Evolutionary conservation across 2,329 filamentous ascomycete genomes (phyloP).

Genomic region (Fusarium floridanum): DNA sequence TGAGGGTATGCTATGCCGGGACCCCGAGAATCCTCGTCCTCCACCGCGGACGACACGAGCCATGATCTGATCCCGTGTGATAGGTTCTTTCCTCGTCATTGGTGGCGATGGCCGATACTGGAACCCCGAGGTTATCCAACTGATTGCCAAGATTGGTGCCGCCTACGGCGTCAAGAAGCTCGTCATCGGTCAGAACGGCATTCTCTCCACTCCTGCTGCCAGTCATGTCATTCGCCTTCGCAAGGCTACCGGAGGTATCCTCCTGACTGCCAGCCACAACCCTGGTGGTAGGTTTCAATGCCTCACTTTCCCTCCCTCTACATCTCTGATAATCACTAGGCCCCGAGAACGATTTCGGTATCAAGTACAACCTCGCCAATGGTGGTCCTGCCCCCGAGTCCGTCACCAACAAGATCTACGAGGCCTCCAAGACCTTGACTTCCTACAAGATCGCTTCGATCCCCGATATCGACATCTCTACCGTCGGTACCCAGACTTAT

Average conservation of each 20-base stretch:
- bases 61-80: slow-evolving; percentile 32
- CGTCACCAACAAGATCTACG: slow-evolving; percentile 98
- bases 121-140: slow-evolving; percentile 95
- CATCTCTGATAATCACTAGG: slow-evolving; percentile 62
- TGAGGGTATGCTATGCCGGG: slow-evolving; percentile 70
- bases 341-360: slow-evolving; percentile 95
- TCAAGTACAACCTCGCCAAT: slow-evolving; percentile 99
- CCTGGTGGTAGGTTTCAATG: slow-evolving; percentile 80
- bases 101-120: slow-evolving; percentile 97
- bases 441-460: slow-evolving; percentile 94
- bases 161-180: slow-evolving; percentile 99
- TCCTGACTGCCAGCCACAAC: slow-evolving; percentile 98
- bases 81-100: slow-evolving; percentile 88
- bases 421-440: slow-evolving; percentile 87
- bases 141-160: slow-evolving; percentile 96
- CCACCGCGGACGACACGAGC: slow-evolving; percentile 1
- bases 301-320: background rate
- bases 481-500: slow-evolving; percentile 86
- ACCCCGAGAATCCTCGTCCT: slow-evolving; percentile 4
- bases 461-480: slow-evolving; percentile 85
- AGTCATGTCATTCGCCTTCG: slow-evolving; percentile 96
- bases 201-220: slow-evolving; percentile 95
- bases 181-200: slow-evolving; percentile 94
- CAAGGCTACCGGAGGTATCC: slow-evolving; percentile 95
- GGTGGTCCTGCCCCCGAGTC: slow-evolving; percentile 95